Evolutionary conservation across 2,329 filamentous ascomycete genomes (phyloP), one percentile per base, ranked within the genome.

Genomic region (Botrytis sinoallii): DNA sequence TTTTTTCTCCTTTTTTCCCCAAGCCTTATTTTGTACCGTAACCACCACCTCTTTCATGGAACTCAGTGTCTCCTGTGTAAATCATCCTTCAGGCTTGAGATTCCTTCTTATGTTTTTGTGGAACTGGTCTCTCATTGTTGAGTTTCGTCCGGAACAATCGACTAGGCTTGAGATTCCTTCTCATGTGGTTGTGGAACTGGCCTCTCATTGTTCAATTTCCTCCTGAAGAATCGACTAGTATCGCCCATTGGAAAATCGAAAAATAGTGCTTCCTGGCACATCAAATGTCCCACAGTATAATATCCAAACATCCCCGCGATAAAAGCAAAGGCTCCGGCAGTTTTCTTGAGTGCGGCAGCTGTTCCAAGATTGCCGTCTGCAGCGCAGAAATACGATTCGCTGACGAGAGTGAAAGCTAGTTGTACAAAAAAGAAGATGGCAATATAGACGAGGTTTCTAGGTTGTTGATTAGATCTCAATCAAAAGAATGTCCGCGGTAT

Each of bases 341-440:
- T 14, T 52, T 67, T 67, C 25, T 55, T 40, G 25, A 86, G 77
- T 4, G 81, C 83, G 2, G 78, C 74, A 0, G 82, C 79, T 0
- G 81, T 77, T 4, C 76, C 77, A 2, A 72, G 42, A 18, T 85
- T 76, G 1, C 84, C 84, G 76, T 86, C 85, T 3, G 85, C 85
- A 4, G 77, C 77, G 0, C 84, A 82, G 74, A 86, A 86, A 76
- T 86, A 86, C 29, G 81, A 83, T 1, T 83, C 83, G 4, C 84
- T 81, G 12, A 86, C 81, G 4, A 84, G 78, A 7, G 83, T 78
- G 73, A 86, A 86, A 5, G 83, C 82, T 10, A 86, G 73, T 63
- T 86, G 83, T 0, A 86, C 83, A 3, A 84, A 83, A 73, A 84
- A 81, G 77, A 86, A 86, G n/a, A 86, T 85, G 2, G 79, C 79